These are phyloP conservation scores for Inonotus obliquus DNA, from an alignment of 1,284 basidiomycete genomes.

Conservation along the genomic window DNA sequence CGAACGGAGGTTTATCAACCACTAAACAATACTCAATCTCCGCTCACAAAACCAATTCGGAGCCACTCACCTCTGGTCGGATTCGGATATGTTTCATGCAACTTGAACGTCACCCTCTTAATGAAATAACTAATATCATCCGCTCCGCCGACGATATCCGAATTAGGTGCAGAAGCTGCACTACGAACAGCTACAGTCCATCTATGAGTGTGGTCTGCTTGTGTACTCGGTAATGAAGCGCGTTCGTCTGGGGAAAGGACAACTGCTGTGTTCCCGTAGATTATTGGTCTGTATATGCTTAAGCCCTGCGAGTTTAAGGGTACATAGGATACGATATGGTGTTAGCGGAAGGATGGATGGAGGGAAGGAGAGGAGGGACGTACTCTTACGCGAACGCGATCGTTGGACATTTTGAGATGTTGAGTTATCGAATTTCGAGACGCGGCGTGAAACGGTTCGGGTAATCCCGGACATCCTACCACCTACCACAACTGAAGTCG, in stretches of 20 bases:
- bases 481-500: neutral
- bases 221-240: slow-evolving; percentile 36
- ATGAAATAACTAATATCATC: slow-evolving; percentile 88
- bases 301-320: no score
- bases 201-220: slow-evolving; percentile 85
- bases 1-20: slow-evolving; percentile 90
- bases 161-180: slow-evolving; percentile 58
- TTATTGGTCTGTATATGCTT: slow-evolving; percentile 85
- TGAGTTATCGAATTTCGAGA: slow-evolving; percentile 2
- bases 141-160: slow-evolving; percentile 76
- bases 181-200: slow-evolving; percentile 96
- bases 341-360: no score
- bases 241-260: slow-evolving; percentile 78
- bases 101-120: slow-evolving; percentile 94
- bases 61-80: slow-evolving; percentile 75
- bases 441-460: neutral
- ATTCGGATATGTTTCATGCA: slow-evolving; percentile 95
- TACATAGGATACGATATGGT: no score
- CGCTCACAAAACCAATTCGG: slow-evolving; percentile 7
- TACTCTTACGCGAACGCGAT: slow-evolving; percentile 72
- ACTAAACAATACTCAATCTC: slow-evolving; percentile 40
- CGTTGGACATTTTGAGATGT: slow-evolving; percentile 45
- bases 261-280: slow-evolving; percentile 94
- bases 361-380: slow-evolving; percentile 28
- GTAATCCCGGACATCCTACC: slow-evolving; percentile 1